A percentile compares a stretch with the other conserved stretches of the same genome.
These are phyloP conservation scores for Sisymbrium altissimum DNA, from an alignment of 345 rosid genomes.

Conservation along the genomic window DNA sequence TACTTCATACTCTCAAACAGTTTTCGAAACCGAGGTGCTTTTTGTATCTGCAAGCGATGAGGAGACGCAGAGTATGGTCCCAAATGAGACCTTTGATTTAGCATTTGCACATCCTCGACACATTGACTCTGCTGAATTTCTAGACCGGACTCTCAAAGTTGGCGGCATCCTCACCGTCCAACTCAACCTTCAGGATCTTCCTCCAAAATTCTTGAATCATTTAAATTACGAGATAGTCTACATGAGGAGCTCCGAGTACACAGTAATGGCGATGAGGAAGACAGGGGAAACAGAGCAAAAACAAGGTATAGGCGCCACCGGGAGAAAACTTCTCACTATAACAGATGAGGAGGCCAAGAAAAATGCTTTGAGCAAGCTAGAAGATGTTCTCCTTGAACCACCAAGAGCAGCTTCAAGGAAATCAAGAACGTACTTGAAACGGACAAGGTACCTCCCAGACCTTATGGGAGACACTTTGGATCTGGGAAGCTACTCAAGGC, in stretches of 20 bases:
- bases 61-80: constrained; percentile 40
- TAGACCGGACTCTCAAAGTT: constrained; percentile 55
- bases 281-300: constrained; percentile 9
- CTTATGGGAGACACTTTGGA: constrained; percentile 57
- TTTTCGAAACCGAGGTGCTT: constrained; percentile 34
- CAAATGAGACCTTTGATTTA: constrained; percentile 42
- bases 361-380: constrained; percentile 55
- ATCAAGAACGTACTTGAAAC: constrained; percentile 53
- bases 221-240: constrained; percentile 51
- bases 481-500: constrained; percentile 57
- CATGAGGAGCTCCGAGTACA: constrained; percentile 38
- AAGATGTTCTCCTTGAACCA: constrained; percentile 78
- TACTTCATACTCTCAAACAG: constrained; percentile 27
- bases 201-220: constrained; percentile 36
- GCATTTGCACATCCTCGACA: constrained; percentile 43
- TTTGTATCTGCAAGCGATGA: constrained; percentile 39
- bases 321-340: constrained; percentile 41
- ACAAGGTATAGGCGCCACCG: not conserved
- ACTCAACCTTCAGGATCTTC: constrained; percentile 27
- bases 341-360: constrained; percentile 40
- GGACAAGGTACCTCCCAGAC: constrained; percentile 56
- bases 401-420: constrained; percentile 65
- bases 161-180: constrained; percentile 56
- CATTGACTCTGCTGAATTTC: constrained; percentile 36
- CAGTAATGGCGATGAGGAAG: constrained; percentile 56